Percentiles rank a stretch among this genome's conserved stretches.
These are phyloP conservation scores for Parietichytrium sp. DNA, from an alignment of 108 stramenopile species.

Conservation along the genomic window DNA sequence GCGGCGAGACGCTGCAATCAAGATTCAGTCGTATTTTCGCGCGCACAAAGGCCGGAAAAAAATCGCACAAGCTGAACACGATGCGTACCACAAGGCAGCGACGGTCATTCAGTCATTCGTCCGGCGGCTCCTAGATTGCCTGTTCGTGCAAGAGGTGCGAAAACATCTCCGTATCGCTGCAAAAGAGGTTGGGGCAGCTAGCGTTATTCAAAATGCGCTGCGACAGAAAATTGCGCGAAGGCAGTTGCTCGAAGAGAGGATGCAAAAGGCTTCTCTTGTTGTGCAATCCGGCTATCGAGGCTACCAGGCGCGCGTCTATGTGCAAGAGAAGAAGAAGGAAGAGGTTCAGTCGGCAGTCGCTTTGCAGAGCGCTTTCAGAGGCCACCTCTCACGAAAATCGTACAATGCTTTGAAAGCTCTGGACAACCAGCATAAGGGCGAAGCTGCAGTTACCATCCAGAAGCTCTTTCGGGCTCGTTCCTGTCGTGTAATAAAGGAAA, in stretches of 20 bases:
- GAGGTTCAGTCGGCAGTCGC: neutral
- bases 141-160: neutral
- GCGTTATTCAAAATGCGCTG: neutral
- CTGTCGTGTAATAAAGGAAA: no score
- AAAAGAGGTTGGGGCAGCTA: neutral
- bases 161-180: neutral
- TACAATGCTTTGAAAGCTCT: no score
- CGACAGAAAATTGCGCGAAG: neutral
- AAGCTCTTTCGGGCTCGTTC: no score
- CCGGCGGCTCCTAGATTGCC: neutral
- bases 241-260: neutral
- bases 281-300: neutral
- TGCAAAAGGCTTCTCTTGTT: neutral
- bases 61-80: neutral
- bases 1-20: neutral
- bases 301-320: neutral
- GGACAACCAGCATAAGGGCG: no score
- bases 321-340: neutral
- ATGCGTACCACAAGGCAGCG: neutral
- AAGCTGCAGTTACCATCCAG: no score
- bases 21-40: neutral
- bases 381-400: neutral
- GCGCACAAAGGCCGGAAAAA: neutral
- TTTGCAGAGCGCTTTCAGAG: neutral
- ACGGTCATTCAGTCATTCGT: constrained; percentile 12